A percentile compares a stretch with the other conserved stretches of the same genome.
Evolutionary conservation across 2,329 filamentous ascomycete species (phyloP).

Genomic region (Verticillium dahliae): DNA sequence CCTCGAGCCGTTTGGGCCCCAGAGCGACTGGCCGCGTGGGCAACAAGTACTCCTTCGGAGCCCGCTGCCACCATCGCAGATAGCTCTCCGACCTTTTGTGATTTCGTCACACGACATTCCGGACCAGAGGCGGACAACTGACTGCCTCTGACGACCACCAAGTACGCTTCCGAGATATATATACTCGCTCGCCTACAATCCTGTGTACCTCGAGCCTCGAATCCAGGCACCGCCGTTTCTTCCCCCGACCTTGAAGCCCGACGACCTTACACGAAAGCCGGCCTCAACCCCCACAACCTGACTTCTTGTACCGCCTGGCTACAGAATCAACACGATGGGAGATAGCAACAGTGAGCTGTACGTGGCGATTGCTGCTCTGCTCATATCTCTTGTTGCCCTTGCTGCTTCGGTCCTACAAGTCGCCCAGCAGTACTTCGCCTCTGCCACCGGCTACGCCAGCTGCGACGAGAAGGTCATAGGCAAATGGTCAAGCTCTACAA

Average conservation of each 20-base stretch:
- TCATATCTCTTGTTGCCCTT: constrained; percentile 40
- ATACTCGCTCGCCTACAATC: background rate
- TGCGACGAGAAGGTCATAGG: constrained; percentile 43
- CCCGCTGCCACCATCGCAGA: background rate
- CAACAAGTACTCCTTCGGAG: background rate
- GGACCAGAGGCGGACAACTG: background rate
- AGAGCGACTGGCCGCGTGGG: background rate
- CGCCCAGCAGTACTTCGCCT: constrained; percentile 42
- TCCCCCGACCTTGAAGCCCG: background rate
- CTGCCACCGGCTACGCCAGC: constrained; percentile 41
- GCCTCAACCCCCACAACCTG: background rate
- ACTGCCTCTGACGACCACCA: background rate
- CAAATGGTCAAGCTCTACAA: constrained; percentile 33
- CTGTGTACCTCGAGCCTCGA: background rate
- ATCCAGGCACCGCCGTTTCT: background rate
- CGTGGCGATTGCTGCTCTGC: constrained; percentile 36
- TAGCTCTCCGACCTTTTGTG: background rate
- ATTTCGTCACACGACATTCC: background rate
- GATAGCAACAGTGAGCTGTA: constrained; percentile 21
- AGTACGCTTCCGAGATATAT: background rate
- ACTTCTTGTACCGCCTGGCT: background rate
- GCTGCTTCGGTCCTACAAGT: constrained; percentile 39
- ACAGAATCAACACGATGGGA: background rate
- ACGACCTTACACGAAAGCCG: background rate
- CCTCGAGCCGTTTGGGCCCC: background rate